Percentiles rank a stretch among this genome's conserved stretches.
Conservation (phyloP, 805 yeast genomes). For the Monosporozyma aerobia region DNA sequence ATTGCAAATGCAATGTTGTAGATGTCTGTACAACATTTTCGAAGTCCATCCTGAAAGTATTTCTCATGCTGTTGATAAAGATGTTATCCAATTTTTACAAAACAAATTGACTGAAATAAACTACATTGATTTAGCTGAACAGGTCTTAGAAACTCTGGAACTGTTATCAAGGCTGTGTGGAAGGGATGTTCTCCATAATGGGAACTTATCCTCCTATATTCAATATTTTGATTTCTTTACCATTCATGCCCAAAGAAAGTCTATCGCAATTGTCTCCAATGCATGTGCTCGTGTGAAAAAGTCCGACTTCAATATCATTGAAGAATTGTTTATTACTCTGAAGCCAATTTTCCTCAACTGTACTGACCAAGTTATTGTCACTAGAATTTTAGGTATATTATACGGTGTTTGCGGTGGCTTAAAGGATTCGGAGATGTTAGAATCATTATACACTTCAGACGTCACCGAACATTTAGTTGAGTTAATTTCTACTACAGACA, state of each 20-base stretch:
- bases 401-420: slow-evolving; percentile 23
- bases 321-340: slow-evolving; percentile 50
- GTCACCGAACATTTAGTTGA: slow-evolving; percentile 29
- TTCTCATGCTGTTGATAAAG: slow-evolving; percentile 51
- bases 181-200: slow-evolving; percentile 43
- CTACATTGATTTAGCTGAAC: slow-evolving; percentile 88
- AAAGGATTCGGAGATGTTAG: slow-evolving; percentile 12
- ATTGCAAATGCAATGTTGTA: slow-evolving; percentile 71
- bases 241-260: slow-evolving; percentile 78
- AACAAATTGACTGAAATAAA: slow-evolving; percentile 62
- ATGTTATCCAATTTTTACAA: slow-evolving; percentile 58
- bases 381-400: slow-evolving; percentile 16
- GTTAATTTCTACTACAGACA: slow-evolving; percentile 25
- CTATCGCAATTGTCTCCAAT: slow-evolving; percentile 63
- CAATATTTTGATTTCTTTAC: slow-evolving; percentile 82
- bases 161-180: slow-evolving; percentile 51
- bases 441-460: slow-evolving; percentile 17
- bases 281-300: slow-evolving; percentile 42
- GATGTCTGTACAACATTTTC: slow-evolving; percentile 72
- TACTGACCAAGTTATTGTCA: slow-evolving; percentile 36
- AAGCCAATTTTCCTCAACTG: slow-evolving; percentile 44
- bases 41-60: slow-evolving; percentile 65
- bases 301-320: slow-evolving; percentile 38
- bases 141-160: slow-evolving; percentile 69
- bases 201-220: slow-evolving; percentile 55